A percentile compares a stretch with the other conserved stretches of the same genome.
phyloP scores from a whole-genome alignment of 805 yeast species.

The Suhomyces sp. region DNA sequence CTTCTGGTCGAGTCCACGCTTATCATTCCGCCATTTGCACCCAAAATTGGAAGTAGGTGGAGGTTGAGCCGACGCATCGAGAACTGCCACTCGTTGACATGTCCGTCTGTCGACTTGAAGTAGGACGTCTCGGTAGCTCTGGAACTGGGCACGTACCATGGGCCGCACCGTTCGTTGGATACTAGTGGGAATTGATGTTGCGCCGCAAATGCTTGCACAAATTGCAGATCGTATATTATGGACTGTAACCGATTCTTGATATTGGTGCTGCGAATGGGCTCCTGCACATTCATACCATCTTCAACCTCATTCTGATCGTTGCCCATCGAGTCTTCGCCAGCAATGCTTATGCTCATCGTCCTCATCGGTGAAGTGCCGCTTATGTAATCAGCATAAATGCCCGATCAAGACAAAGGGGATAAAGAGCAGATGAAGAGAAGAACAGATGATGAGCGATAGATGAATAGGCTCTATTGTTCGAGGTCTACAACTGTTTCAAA shows the following conservation, averaged over 20 bases:
- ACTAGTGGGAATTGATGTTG: conserved; percentile 39
- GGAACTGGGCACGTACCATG: conserved; percentile 69
- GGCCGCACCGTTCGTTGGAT: conserved; percentile 84
- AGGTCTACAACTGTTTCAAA: not conserved
- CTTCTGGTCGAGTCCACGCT: conserved; percentile 83
- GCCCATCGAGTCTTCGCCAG: not conserved
- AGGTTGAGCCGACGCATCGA: conserved; percentile 70
- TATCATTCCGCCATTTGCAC: conserved; percentile 44
- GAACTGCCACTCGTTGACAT: conserved; percentile 76
- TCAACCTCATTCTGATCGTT: not conserved
- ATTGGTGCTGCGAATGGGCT: conserved; percentile 50
- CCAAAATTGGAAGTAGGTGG: conserved; percentile 57
- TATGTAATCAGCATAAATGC: not conserved
- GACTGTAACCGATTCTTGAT: conserved; percentile 65
- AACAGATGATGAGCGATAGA: too few species aligned
- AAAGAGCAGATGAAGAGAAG: too few species aligned
- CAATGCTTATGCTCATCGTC: not conserved
- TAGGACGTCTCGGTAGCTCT: conserved; percentile 48
- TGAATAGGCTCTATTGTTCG: too few species aligned
- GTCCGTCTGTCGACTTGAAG: conserved; percentile 93
- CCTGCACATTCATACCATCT: conserved; percentile 29
- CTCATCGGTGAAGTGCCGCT: not conserved
- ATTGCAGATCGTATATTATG: conserved; percentile 60
- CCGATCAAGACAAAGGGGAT: too few species aligned
- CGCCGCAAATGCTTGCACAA: conserved; percentile 34